These are phyloP conservation scores for Thermothelomyces thermophilus DNA, from an alignment of 2,329 filamentous ascomycete genomes.

Conservation along the genomic window DNA sequence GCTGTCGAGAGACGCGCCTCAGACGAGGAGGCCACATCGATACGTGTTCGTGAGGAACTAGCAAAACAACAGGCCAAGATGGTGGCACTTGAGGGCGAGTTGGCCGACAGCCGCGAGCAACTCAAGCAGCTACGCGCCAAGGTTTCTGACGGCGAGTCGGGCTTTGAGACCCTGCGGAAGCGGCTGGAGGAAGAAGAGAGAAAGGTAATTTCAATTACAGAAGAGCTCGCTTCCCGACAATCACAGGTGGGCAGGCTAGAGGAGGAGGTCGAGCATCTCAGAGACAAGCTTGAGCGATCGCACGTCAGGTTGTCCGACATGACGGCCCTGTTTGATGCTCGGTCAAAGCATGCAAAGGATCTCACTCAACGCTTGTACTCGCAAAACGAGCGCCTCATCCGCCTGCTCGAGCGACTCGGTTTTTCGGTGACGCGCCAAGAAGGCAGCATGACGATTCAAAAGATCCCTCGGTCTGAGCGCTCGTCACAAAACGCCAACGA, in stretches of 20 bases:
- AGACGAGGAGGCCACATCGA: conserved; percentile 43
- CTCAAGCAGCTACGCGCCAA: conserved; percentile 61
- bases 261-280: conserved; percentile 63
- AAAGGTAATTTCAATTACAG: conserved; percentile 59
- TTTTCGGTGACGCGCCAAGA: conserved; percentile 73
- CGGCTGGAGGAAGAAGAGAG: conserved; percentile 69
- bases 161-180: conserved; percentile 70
- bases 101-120: conserved; percentile 61
- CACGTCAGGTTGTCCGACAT: conserved; percentile 47
- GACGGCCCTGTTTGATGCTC: conserved; percentile 57
- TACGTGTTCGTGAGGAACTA: conserved; percentile 48
- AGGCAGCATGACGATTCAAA: conserved; percentile 67
- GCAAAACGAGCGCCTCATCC: conserved; percentile 76
- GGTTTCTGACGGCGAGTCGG: conserved; percentile 76
- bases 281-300: conserved; percentile 54
- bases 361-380: conserved; percentile 75
- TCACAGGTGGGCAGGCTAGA: conserved; percentile 70
- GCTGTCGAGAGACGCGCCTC: conserved; percentile 46
- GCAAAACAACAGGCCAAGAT: conserved; percentile 49
- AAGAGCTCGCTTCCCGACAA: conserved; percentile 67
- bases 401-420: conserved; percentile 78
- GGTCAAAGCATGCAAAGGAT: conserved; percentile 69
- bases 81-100: conserved; percentile 48
- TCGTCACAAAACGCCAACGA: conserved; percentile 51
- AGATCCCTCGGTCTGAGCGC: conserved; percentile 56